Percentiles rank a stretch among this genome's conserved stretches.
These are phyloP conservation scores for Linnemannia exigua DNA, from an alignment of 192 early-diverging fungal species.

Conservation along the genomic window DNA sequence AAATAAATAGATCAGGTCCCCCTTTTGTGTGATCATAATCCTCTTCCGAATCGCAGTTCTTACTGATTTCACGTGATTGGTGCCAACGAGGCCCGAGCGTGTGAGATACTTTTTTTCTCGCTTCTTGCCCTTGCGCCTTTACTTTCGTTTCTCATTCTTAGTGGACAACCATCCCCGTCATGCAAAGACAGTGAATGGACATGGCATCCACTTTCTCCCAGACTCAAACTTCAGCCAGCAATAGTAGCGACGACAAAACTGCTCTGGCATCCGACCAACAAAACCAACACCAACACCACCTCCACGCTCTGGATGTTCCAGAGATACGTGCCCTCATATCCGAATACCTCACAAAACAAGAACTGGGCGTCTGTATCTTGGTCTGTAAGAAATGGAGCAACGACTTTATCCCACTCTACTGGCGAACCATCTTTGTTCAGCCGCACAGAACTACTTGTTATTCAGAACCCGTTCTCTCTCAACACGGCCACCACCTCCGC, in stretches of 20 bases:
- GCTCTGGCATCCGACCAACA: neutral
- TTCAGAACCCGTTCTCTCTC: neutral
- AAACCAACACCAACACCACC: neutral
- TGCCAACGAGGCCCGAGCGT: neutral
- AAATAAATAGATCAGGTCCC: constrained; percentile 2
- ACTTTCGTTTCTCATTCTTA: neutral
- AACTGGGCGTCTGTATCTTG: constrained; percentile 30
- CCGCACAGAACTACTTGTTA: constrained; percentile 5
- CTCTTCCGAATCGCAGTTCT: neutral
- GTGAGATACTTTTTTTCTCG: neutral
- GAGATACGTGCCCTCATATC: constrained; percentile 36
- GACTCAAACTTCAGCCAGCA: neutral
- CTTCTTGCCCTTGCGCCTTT: neutral
- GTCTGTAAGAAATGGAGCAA: constrained; percentile 25
- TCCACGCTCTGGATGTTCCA: constrained; percentile 29
- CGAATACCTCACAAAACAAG: constrained; percentile 4
- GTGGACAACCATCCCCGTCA: neutral
- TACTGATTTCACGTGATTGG: neutral
- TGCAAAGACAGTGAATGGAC: neutral
- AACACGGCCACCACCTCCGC: constrained; percentile 26
- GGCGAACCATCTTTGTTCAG: constrained; percentile 14
- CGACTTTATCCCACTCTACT: constrained; percentile 27
- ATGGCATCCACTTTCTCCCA: neutral
- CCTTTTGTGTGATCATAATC: no score
- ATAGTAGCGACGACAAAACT: neutral